Base-by-base conservation (phyloP, 352 stramenopile genomes). In the Phytophthora agathidicida region DNA sequence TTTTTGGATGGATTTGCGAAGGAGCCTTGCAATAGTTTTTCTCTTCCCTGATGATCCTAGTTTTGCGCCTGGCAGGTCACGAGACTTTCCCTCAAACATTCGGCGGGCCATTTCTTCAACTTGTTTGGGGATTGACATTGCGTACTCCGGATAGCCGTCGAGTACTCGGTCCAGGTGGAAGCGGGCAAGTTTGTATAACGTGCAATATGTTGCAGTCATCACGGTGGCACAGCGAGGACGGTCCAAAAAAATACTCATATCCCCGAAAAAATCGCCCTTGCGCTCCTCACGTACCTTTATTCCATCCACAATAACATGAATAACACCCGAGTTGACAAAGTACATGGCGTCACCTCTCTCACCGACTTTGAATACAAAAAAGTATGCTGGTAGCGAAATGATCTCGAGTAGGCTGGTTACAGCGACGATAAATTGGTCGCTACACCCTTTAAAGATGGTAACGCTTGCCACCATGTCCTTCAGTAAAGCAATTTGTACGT, bases 311-410 rank as follows among this genome's bases (percentile, higher is more conserved):
- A 88, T 36, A 13, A 91, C 77, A n/a, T 85, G 66, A 0, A 89
- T 64, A 0, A 91, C 82, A 3, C 79, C 81, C 0, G 79, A 82
- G 37, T 88, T 84, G 0, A 91, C 80, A 3, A 88, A 52, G 36
- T 84, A 89, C 81, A 91, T 91, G 3, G 78, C 70, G 61, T 91
- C 77, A 10, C 81, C 79, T 65, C 53, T 39, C 9, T 89, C 79
- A 0, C 73, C 75, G 3, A 50, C 54, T 13, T 72, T 60, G 42
- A 88, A 91, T 3, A 91, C 41, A 2, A 78, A 32, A 13, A 79
- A 73, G 10, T 73, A 72, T 0, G 78, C 79, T 5, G 81, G 79
- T 6, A 91, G 53, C 10, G 79, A 88, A 14, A 84, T 72, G 60
- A 88, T 71, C 35, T 89, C 76, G 5, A 91, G 69, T 20, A 89